Evolutionary conservation across 257 asterid species (phyloP).

Genomic region (Nyctanthes arbortristis): DNA sequence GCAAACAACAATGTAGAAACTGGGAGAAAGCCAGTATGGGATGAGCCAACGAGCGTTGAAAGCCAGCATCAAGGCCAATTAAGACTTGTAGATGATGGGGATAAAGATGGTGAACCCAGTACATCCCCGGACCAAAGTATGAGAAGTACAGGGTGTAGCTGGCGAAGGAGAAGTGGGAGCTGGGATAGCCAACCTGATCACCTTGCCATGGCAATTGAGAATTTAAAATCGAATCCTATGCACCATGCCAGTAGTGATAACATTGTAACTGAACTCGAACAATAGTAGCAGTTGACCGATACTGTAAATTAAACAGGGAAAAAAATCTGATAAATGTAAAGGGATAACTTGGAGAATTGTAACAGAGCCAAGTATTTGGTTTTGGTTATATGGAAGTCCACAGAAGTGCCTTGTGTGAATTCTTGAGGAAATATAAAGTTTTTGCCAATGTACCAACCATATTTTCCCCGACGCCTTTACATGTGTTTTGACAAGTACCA

Average conservation of each 20-base stretch:
- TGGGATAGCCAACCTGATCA: constrained; percentile 28
- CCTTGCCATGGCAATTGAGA: constrained; percentile 18
- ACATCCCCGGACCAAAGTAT: constrained; percentile 27
- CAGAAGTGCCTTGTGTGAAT: background rate
- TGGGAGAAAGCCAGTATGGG: constrained; percentile 44
- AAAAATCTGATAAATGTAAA: background rate
- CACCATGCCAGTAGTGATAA: constrained; percentile 23
- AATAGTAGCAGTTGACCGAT: constrained; percentile 22
- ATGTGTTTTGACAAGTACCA: background rate
- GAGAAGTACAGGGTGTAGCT: constrained; percentile 29
- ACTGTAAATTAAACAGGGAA: constrained; percentile 17
- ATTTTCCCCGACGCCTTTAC: background rate
- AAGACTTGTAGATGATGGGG: background rate
- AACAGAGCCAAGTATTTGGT: background rate
- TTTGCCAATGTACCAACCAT: background rate
- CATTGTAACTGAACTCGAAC: constrained; percentile 27
- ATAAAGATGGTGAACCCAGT: constrained; percentile 25
- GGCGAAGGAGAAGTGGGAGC: constrained; percentile 38
- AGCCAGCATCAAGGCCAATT: constrained; percentile 5
- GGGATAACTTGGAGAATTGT: background rate
- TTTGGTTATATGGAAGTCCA: background rate
- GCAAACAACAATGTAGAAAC: constrained; percentile 23
- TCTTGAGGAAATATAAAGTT: background rate
- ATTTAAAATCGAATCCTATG: constrained; percentile 34
- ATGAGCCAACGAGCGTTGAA: constrained; percentile 19